phyloP scores from a whole-genome alignment of 163 green algal genomes.

The Botryococcus braunii region DNA sequence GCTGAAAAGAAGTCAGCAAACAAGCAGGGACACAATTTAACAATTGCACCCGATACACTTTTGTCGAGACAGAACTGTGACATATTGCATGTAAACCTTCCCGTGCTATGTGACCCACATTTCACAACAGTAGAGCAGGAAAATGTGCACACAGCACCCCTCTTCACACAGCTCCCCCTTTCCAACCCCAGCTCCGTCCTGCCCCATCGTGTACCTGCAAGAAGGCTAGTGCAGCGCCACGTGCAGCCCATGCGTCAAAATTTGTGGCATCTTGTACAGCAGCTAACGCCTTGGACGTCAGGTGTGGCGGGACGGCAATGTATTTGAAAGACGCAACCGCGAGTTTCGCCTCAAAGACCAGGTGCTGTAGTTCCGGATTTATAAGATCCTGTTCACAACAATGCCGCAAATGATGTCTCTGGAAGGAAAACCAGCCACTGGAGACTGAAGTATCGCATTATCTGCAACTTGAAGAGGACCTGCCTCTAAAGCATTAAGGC shows the following conservation, averaged over 20 bases:
- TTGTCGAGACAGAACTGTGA: too few species aligned
- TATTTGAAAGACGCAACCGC: constrained; percentile 64
- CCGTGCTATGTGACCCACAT: too few species aligned
- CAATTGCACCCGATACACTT: too few species aligned
- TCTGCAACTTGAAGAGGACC: too few species aligned
- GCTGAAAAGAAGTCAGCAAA: too few species aligned
- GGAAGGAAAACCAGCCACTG: too few species aligned
- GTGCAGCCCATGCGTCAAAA: constrained; percentile 52
- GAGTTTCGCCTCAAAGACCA: constrained; percentile 46
- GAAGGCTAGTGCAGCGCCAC: constrained; percentile 58
- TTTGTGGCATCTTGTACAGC: constrained; percentile 9
- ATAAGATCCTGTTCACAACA: constrained; percentile 35
- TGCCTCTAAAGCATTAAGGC: too few species aligned
- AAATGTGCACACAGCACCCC: not conserved
- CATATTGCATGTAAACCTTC: too few species aligned
- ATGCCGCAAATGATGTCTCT: too few species aligned
- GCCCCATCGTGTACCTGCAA: constrained; percentile 9
- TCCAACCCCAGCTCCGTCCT: not conserved
- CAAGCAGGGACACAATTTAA: too few species aligned
- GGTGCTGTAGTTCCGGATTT: constrained; percentile 52
- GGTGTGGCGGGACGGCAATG: constrained; percentile 33
- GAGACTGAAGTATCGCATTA: too few species aligned
- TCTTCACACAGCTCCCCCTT: constrained; percentile 3
- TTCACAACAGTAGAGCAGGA: too few species aligned
- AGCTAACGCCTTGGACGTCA: constrained; percentile 23